Conservation (phyloP, 1,284 basidiomycete genomes). For the Leccinum fuscescens region DNA sequence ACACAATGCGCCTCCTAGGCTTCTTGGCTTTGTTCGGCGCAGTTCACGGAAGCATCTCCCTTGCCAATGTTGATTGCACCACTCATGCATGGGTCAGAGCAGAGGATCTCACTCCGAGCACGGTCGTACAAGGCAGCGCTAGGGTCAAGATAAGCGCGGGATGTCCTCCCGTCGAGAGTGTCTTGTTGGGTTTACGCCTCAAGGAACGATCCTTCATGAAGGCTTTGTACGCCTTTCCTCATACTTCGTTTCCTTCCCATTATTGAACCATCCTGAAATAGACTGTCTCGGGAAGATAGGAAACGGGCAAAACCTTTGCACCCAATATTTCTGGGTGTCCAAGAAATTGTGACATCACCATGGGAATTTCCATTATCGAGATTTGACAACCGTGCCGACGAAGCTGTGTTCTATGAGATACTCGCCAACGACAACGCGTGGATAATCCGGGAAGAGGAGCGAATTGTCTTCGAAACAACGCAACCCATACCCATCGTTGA, state of each 20-base stretch:
- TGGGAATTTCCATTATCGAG: not conserved
- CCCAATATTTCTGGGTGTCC: too few species aligned
- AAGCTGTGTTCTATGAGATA: not conserved
- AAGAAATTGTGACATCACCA: too few species aligned
- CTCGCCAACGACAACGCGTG: conserved; percentile 7
- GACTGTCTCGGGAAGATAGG: not conserved
- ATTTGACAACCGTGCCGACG: too few species aligned
- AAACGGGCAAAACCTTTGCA: too few species aligned
- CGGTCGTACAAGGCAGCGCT: not conserved
- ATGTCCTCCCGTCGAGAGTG: conserved; percentile 13
- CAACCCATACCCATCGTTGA: not conserved
- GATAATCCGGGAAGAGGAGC: conserved; percentile 18
- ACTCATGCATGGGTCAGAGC: not conserved
- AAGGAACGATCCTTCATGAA: conserved; percentile 25
- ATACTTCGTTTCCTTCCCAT: too few species aligned
- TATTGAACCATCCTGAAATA: not conserved
- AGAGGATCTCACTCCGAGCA: too few species aligned
- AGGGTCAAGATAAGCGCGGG: conserved; percentile 19
- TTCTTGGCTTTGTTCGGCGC: conserved; percentile 7
- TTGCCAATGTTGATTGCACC: conserved; percentile 4
- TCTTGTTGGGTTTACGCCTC: conserved; percentile 21
- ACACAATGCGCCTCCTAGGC: not conserved
- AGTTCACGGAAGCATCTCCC: not conserved
- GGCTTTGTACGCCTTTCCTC: conserved; percentile 1
- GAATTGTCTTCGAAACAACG: conserved; percentile 16